Evolutionary conservation across 23 red algal species (phyloP), one percentile per base, ranked within the genome.

Genomic region (Rhodosorus marinus): DNA sequence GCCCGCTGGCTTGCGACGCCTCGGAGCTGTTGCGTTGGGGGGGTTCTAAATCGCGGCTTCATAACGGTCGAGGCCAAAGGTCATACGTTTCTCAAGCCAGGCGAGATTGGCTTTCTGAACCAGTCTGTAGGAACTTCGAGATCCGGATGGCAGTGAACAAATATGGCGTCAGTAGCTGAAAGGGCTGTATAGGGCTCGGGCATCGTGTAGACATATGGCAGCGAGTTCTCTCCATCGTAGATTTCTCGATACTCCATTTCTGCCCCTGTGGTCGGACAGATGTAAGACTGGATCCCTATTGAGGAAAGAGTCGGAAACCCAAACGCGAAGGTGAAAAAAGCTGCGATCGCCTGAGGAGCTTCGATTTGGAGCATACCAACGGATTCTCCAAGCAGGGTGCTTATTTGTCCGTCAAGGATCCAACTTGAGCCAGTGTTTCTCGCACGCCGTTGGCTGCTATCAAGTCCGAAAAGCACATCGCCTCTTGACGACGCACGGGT

Each of bases 141-240:
- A 5, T 47, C 43, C 35, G 76, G 76, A 49, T 69, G 45, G 26
- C 79, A 74, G 3, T 75, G 59, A 31, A 84, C 79, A 51, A 65
- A 84, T 8, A 84, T 69, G 6, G 54, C 67, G 49, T 84, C 79
- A 52, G 56, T 72, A 3, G 66, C 21, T 21, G 54, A 58, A 27
- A 84, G 54, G 1, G 63, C 24, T 2, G 66, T 66, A 22, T 67
- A 72, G 2, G 79, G 66, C 29, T 84, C 79, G 20, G 79, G 79
- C 22, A 62, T 58, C 20, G 58, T 65, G 54, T 73, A 84, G 23
- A 84, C 79, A 38, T 84, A 84, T 29, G 79, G 79, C 11, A 84
- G 51, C 6, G 73, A 66, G 29, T 69, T 82, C 24, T 55, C 76
- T 41, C 69, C 57, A 2, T 55, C 66, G 0, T 21, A 23, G 3